phyloP scores from a whole-genome alignment of 257 asterid genomes.

The Solanum raphanifolium region DNA sequence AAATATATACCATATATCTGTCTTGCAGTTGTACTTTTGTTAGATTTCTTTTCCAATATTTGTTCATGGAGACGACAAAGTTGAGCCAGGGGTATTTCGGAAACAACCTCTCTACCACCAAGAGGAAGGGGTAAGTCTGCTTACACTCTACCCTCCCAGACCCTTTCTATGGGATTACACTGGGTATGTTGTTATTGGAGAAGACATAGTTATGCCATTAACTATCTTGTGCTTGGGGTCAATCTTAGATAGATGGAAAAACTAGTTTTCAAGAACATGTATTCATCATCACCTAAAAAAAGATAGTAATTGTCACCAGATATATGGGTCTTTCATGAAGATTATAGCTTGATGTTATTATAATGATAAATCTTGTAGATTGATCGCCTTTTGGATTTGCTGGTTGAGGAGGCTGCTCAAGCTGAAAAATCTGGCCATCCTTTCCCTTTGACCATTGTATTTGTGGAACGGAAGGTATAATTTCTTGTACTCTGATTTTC shows the following conservation, averaged over 20 bases:
- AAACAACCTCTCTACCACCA: neutral
- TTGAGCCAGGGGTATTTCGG: neutral
- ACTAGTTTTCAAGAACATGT: neutral
- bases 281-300: neutral
- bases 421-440: slow-evolving; percentile 55
- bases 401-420: slow-evolving; percentile 75
- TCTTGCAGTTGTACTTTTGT: neutral
- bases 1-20: neutral
- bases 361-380: slow-evolving; percentile 35
- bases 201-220: neutral
- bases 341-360: neutral
- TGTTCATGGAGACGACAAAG: neutral
- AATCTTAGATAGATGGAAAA: neutral
- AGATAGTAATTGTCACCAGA: neutral
- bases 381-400: slow-evolving; percentile 69
- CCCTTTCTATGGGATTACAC: neutral
- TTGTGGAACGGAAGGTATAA: slow-evolving; percentile 85
- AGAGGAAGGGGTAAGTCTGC: neutral
- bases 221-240: neutral
- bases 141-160: neutral
- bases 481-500: neutral
- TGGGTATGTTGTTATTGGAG: neutral
- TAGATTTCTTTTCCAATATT: neutral
- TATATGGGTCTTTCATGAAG: neutral
- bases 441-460: slow-evolving; percentile 81